Base-by-base conservation (phyloP, 441 rosid species). In the Pelargonium myrrhifolium region DNA sequence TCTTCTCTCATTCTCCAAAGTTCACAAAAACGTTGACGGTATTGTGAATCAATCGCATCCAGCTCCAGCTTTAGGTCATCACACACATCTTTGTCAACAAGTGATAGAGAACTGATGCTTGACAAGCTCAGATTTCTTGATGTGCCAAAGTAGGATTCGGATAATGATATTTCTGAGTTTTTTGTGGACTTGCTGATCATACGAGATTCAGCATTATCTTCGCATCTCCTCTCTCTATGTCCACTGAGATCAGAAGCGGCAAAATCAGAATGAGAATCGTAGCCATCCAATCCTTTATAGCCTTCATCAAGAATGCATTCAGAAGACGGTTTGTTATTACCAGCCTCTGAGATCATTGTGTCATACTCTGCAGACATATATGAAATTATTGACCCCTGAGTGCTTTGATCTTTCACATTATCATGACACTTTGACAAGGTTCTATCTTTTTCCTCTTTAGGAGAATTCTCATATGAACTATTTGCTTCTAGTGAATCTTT, bases 1-100 rank as follows among this genome's bases (percentile, higher is more conserved):
- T 82, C 90, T 64, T 87, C 96, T 66, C 86, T 81, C 83, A 72
- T 67, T 84, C 76, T 84, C 75, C 64, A 22, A 22, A 89, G 93
- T 72, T 83, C 85, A 39, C 79, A 81, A 21, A 84, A 67, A 67
- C 82, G 79, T 15, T 81, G 80, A 26, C 74, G 74, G 64, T 79
- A 88, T 62, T 79, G 87, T n/a, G 78, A 28, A 53, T 83, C 82
- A 20, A 85, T 81, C 1, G 80, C 76, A 4, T 79, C 69, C 5
- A 86, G 77, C 78, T 78, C 90, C 70, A 62, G 70, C 78, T 85
- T 78, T 22, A 86, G 80, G 39, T 75, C 87, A 26, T 75, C 79
- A 9, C 18, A 18, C 67, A 65, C 65, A 15, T 82, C 83, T 60
- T 69, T 72, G 9, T 79, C 74, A 6, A 72, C 42, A 1, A 78